Evolutionary conservation across 1,139 yeast species (phyloP).

Genomic region (Yamadazyma triangularis): DNA sequence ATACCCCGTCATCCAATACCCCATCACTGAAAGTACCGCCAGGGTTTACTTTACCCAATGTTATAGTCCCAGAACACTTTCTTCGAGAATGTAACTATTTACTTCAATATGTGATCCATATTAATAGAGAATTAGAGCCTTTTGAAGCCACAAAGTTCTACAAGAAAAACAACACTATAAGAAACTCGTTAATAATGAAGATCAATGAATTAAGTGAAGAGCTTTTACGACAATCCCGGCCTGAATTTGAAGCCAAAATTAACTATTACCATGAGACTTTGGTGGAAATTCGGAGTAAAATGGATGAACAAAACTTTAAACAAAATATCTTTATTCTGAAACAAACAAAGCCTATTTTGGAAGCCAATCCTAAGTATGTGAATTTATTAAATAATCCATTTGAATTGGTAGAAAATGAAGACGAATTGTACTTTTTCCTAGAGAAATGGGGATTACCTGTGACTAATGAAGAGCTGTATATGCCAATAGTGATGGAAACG

Average conservation of each 20-base stretch:
- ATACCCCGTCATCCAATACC: neutral
- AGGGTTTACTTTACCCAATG: neutral
- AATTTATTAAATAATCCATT: slow-evolving; percentile 9
- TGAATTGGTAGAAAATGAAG: slow-evolving; percentile 9
- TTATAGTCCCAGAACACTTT: slow-evolving; percentile 24
- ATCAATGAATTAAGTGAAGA: slow-evolving; percentile 32
- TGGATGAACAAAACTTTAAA: slow-evolving; percentile 25
- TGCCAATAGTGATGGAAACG: neutral
- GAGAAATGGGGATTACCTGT: slow-evolving; percentile 10
- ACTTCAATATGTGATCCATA: slow-evolving; percentile 25
- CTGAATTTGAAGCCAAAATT: slow-evolving; percentile 22
- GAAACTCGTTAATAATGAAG: slow-evolving; percentile 27
- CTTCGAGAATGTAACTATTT: slow-evolving; percentile 29
- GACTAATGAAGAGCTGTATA: slow-evolving; percentile 4
- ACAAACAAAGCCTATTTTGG: slow-evolving; percentile 9
- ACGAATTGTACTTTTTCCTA: slow-evolving; percentile 7
- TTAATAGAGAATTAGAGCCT: slow-evolving; percentile 15
- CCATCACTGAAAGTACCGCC: slow-evolving; percentile 4
- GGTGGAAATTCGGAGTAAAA: slow-evolving; percentile 20
- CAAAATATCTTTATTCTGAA: slow-evolving; percentile 10
- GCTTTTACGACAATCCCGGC: slow-evolving; percentile 18
- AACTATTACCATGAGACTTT: slow-evolving; percentile 24
- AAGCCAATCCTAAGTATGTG: slow-evolving; percentile 9
- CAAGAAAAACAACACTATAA: slow-evolving; percentile 12
- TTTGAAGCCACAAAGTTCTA: slow-evolving; percentile 11